Evolutionary conservation across 78 protist species (phyloP), one percentile per base, ranked within the genome.

Genomic region (Emiliania huxleyi): DNA sequence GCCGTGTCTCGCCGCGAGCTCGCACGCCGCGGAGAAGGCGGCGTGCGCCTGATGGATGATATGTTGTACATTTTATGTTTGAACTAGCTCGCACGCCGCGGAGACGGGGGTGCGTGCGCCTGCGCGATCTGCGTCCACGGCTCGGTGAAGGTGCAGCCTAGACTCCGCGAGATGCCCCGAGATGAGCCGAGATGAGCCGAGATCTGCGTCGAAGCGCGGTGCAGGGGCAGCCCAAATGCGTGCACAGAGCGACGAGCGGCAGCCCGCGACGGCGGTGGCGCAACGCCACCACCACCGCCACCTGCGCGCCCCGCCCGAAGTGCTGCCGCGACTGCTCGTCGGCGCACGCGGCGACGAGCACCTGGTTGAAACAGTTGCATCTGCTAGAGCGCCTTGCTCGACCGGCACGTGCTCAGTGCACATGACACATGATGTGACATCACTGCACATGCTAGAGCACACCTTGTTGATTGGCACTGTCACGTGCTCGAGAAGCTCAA

Each of bases 281-380:
- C 25, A 81, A 56, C 56, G n/a, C 56, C 25, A 81, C 56, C 29
- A 44, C 55, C 29, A 81, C 35, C 40, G 37, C 89, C 19, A 81
- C 89, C 55, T 81, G 89, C 46, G 56, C 89, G 56, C 89, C 89
- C 26, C 89, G 49, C 11, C 89, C 55, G 22, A 81, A 81, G 89
- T 81, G 56, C 29, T 37, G 35, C 35, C 29, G 23, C 56, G 89
- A 81, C 11, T 37, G 19, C 89, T 81, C 89, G 89, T 81, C 89
- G 0, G 11, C 89, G 22, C 89, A 81, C 26, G 40, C 40, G 40
- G 12, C 89, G 55, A 0, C 0, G 42, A 81, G 55, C 43, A 12
- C 1, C 87, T 4, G 48, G n/a, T n/a, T n/a, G n/a, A n/a, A n/a
- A n/a, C n/a, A n/a, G n/a, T n/a, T n/a, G n/a, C n/a, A n/a, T n/a